A percentile compares a stretch with the other conserved stretches of the same genome.
Conservation (phyloP, 129 eudicot genomes). For the Silybum marianum region DNA sequence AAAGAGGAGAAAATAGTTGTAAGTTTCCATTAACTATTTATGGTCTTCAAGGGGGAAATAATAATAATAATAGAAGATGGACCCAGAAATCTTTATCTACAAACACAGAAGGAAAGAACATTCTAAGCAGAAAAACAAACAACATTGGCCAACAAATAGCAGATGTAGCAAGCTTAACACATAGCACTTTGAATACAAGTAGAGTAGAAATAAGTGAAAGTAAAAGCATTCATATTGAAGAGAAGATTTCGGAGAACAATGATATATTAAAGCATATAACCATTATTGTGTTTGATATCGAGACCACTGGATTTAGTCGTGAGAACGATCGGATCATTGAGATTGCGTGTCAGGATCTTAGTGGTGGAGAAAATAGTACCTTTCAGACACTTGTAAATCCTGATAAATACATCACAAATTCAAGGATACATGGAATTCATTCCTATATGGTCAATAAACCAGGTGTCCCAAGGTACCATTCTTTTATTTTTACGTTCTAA, state of each 20-base stretch:
- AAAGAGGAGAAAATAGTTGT: constrained; percentile 21
- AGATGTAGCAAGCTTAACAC: constrained; percentile 37
- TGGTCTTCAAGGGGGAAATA: constrained; percentile 48
- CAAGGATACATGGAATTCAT: constrained; percentile 62
- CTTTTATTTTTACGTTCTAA: neutral
- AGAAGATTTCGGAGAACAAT: constrained; percentile 35
- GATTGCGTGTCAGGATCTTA: constrained; percentile 83
- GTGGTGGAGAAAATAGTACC: constrained; percentile 86
- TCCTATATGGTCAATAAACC: constrained; percentile 55
- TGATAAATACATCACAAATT: constrained; percentile 51
- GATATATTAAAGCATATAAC: constrained; percentile 50
- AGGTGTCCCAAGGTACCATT: constrained; percentile 77
- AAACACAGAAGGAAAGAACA: constrained; percentile 47
- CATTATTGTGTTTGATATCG: constrained; percentile 67
- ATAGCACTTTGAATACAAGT: constrained; percentile 31
- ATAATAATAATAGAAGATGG: constrained; percentile 51
- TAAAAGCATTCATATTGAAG: constrained; percentile 46
- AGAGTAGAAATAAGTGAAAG: constrained; percentile 38
- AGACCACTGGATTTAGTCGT: constrained; percentile 80
- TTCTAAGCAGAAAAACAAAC: constrained; percentile 39
- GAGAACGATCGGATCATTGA: constrained; percentile 68
- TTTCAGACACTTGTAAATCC: constrained; percentile 88
- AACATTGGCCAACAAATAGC: constrained; percentile 41
- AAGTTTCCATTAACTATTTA: constrained; percentile 34
- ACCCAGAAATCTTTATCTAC: constrained; percentile 44